Base-by-base conservation (phyloP, 106 monocot genomes). In the Phalaenopsis aphrodite region DNA sequence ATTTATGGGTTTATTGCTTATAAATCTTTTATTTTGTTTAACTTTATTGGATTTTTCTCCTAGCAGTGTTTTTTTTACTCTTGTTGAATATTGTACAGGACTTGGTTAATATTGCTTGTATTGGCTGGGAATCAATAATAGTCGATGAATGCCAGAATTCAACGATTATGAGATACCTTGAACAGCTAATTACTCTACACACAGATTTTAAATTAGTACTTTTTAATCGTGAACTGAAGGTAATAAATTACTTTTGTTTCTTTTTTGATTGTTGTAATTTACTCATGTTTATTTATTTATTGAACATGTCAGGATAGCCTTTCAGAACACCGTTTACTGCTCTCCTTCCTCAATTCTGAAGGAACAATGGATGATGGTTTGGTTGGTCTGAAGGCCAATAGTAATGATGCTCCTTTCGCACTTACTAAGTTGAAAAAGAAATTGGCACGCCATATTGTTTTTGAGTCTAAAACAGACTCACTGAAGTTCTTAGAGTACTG, bases 401-500 rank as follows among this genome's bases (percentile, higher is more conserved):
- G 39, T 78, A 55, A 42, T 68, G 81, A 78, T 75, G 42, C 78
- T 77, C 58, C 8, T 81, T 65, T 67, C 56, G 48, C 80, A 15
- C 79, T 90, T 76, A 72, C 84, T 55, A 75, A 78, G 55, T 39
- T 85, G 56, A 98, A 89, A 83, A 84, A 91, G 45, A 85, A 68
- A 77, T 82, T 98, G 66, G 82, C 79, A 65, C 78, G 43, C 52
- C 86, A 85, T 85, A 8, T 85, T 79, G 88, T 83, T 78, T 84
- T 87, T 76, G 85, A 91, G 41, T 83, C 85, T 23, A 89, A 85
- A 84, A 42, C 79, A 21, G 89, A 88, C 18, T 79, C 86, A 12
- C 84, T 86, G 43, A 93, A 86, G 73, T 89, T 91, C 82, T 18
- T 84, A 64, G 99, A 99, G 82, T 99, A 85, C 76, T 99, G 92